Evolutionary conservation across 306 rosid genomes (phyloP).

Genomic region (Senna siamea): DNA sequence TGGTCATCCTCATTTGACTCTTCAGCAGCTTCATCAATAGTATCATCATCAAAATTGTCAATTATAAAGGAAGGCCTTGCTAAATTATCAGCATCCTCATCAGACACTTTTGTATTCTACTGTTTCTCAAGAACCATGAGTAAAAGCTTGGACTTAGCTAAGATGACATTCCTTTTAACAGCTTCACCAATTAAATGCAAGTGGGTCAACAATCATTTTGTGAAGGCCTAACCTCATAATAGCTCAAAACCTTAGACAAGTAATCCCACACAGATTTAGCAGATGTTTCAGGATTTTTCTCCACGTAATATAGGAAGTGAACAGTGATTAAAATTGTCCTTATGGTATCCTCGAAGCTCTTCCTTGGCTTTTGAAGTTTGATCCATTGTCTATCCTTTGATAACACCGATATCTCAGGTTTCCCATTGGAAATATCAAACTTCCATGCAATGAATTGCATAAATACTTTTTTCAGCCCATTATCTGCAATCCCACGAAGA

Average conservation of each 20-base stretch:
- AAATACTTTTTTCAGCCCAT: slow-evolving; percentile 67
- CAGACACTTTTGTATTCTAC: slow-evolving; percentile 47
- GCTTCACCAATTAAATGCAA: slow-evolving; percentile 45
- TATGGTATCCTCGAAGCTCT: slow-evolving; percentile 65
- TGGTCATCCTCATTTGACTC: slow-evolving; percentile 63
- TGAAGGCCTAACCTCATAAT: slow-evolving; percentile 49
- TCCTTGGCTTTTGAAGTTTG: slow-evolving; percentile 79
- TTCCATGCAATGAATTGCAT: slow-evolving; percentile 77
- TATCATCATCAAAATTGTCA: slow-evolving; percentile 58
- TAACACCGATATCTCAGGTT: slow-evolving; percentile 74
- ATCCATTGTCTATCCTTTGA: slow-evolving; percentile 71
- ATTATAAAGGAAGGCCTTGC: slow-evolving; percentile 70
- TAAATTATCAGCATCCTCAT: slow-evolving; percentile 63
- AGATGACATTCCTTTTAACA: slow-evolving; percentile 38
- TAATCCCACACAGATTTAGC: slow-evolving; percentile 74
- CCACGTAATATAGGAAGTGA: slow-evolving; percentile 61
- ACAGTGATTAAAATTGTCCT: slow-evolving; percentile 68
- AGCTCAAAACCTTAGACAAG: slow-evolving; percentile 70
- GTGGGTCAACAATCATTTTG: slow-evolving; percentile 42
- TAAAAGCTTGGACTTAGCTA: slow-evolving; percentile 64
- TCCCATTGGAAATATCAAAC: slow-evolving; percentile 61
- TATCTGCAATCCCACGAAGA: slow-evolving; percentile 64
- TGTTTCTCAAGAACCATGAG: slow-evolving; percentile 56
- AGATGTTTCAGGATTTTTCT: slow-evolving; percentile 61
- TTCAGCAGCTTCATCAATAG: slow-evolving; percentile 52